Conservation (phyloP, 768 basidiomycete species). For the Lentinula edodes region DNA sequence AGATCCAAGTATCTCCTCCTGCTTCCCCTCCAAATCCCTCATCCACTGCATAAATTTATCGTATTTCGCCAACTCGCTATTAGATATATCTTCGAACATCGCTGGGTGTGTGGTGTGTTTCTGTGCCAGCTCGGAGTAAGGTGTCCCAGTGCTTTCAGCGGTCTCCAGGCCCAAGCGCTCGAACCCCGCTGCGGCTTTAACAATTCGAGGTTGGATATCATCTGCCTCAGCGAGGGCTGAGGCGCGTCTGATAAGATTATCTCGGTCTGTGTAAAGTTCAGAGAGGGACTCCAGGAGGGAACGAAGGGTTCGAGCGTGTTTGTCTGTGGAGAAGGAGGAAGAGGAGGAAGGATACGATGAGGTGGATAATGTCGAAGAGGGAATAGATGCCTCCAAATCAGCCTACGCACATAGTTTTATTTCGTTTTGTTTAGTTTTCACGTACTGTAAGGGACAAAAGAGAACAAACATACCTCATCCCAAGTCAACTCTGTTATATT, state of each 20-base stretch:
- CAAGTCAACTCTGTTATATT: slow-evolving; percentile 65
- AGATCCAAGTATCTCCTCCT: slow-evolving; percentile 57
- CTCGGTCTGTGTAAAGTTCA: slow-evolving; percentile 55
- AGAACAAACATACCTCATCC: slow-evolving; percentile 35
- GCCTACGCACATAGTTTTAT: slow-evolving; percentile 32
- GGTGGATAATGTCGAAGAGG: slow-evolving; percentile 38
- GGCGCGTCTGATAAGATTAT: slow-evolving; percentile 60
- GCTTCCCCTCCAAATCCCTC: slow-evolving; percentile 46
- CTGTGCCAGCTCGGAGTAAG: neutral
- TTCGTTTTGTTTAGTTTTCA: too few relatives aligned
- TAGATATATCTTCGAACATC: slow-evolving; percentile 83
- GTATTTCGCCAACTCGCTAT: slow-evolving; percentile 77
- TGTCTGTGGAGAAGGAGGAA: slow-evolving; percentile 37
- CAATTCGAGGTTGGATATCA: slow-evolving; percentile 65
- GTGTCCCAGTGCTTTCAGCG: neutral
- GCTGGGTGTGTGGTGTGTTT: slow-evolving; percentile 54
- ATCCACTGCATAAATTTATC: slow-evolving; percentile 66
- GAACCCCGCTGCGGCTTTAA: slow-evolving; percentile 60
- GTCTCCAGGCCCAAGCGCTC: slow-evolving; percentile 50
- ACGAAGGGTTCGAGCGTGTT: slow-evolving; percentile 65
- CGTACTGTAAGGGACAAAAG: neutral
- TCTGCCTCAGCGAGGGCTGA: slow-evolving; percentile 58
- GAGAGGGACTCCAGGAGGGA: slow-evolving; percentile 77
- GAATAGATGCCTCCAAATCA: slow-evolving; percentile 61
- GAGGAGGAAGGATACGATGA: slow-evolving; percentile 10